Conservation (phyloP, 163 green algal species). For the Chlamydomonas reinhardtii region DNA sequence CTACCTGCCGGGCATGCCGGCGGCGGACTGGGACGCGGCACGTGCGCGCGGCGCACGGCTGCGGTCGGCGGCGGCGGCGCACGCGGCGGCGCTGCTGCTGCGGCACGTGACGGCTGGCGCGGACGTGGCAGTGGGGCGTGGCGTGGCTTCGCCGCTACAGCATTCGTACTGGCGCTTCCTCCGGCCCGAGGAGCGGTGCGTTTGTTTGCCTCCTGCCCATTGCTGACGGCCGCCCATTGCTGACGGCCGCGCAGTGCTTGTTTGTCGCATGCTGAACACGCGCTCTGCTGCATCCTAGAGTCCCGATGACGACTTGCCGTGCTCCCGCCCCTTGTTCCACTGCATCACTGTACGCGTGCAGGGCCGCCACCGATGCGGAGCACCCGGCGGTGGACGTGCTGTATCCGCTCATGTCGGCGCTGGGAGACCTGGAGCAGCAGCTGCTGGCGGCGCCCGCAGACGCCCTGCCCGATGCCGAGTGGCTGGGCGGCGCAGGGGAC, state of each 20-base stretch:
- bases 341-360: not conserved
- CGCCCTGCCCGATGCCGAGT: not conserved
- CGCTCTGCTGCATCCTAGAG: no score
- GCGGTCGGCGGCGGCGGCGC: slow-evolving; percentile 11
- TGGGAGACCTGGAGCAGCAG: slow-evolving; percentile 62
- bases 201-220: no score
- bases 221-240: no score
- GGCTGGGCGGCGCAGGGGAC: no score
- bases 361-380: slow-evolving; percentile 48
- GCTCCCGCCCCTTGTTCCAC: no score
- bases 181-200: slow-evolving; percentile 64
- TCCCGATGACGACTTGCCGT: no score
- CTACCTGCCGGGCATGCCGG: slow-evolving; percentile 32
- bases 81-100: slow-evolving; percentile 37
- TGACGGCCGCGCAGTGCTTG: no score
- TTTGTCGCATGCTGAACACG: no score
- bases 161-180: slow-evolving; percentile 63
- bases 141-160: slow-evolving; percentile 48
- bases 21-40: slow-evolving; percentile 10
- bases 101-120: slow-evolving; percentile 2
- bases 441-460: slow-evolving; percentile 48
- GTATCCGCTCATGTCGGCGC: slow-evolving; percentile 62
- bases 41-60: slow-evolving; percentile 30
- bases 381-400: slow-evolving; percentile 77
- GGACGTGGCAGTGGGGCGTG: slow-evolving; percentile 35